Percentiles rank a stretch among this genome's conserved stretches.
phyloP scores from a whole-genome alignment of 1,284 basidiomycete species.

The Rhodofomes roseus region DNA sequence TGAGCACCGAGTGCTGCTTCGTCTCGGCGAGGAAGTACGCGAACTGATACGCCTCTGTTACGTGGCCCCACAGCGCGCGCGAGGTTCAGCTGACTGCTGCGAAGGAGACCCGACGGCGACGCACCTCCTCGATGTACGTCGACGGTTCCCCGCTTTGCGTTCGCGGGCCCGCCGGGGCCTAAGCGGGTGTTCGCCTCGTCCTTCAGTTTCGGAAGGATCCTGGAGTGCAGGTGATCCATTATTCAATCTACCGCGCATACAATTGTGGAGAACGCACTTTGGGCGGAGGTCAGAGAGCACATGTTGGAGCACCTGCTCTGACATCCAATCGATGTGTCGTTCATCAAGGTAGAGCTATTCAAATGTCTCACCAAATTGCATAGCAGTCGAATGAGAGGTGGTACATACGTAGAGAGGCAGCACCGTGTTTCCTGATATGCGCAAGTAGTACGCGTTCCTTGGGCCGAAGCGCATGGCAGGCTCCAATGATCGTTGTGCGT shows the following conservation, averaged over 20 bases:
- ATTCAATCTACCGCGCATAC: background rate
- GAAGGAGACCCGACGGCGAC: constrained; percentile 6
- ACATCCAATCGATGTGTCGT: constrained; percentile 78
- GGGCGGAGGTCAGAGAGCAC: constrained; percentile 70
- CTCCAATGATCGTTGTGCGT: background rate
- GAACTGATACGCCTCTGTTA: constrained; percentile 70
- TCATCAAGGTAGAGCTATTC: constrained; percentile 72
- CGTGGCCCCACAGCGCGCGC: too few relatives aligned
- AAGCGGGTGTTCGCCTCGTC: constrained; percentile 48
- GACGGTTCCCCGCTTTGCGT: constrained; percentile 57
- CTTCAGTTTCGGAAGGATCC: constrained; percentile 64
- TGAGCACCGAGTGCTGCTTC: constrained; percentile 69
- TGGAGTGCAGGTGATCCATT: constrained; percentile 23
- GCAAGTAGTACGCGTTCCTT: constrained; percentile 68
- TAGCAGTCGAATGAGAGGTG: background rate
- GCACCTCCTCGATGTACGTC: constrained; percentile 75
- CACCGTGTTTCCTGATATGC: constrained; percentile 58
- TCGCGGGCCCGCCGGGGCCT: constrained; percentile 33
- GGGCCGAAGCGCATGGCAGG: constrained; percentile 38
- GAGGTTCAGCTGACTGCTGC: background rate
- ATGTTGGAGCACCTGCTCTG: constrained; percentile 63
- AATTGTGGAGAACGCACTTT: constrained; percentile 39
- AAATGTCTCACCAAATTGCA: background rate
- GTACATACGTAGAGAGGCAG: constrained; percentile 69
- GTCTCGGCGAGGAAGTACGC: constrained; percentile 77